Base-by-base conservation (phyloP, 768 basidiomycete genomes). In the Psilocybe tampanensis region DNA sequence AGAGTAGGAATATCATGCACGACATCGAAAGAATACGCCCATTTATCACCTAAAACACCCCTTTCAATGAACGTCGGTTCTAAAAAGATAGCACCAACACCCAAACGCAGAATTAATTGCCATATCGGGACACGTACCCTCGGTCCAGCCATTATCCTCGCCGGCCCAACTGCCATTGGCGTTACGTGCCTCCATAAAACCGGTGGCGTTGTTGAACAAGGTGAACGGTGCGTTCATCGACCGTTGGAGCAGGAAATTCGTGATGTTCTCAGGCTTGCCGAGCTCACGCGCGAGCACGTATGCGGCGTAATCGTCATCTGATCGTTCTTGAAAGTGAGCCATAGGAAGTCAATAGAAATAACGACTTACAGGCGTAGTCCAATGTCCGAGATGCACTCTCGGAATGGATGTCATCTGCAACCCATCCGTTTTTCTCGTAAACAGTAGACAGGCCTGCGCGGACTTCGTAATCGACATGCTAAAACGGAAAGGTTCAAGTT, bases 121-220 rank as follows among this genome's bases (percentile, higher is more conserved):
- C 44, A 41, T 21, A 15, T 24, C 24, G 21, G 17, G 29, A 3
- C n/a, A 54, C 67, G 2, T 19, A 77, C 91, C 92, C 69, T 94
- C 92, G 0, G 92, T 94, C 88, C 90, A 94, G 0, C 92, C 92
- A 12, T 71, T 77, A 58, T 83, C 78, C 8, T 80, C 78, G 8
- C 92, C 89, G 3, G 90, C 90, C 86, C 87, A 92, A 11, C 76
- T 70, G 0, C 90, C 90, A 63, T 82, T 78, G 13, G 77, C 76
- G 54, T 88, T 85, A 45, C 87, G 78, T 0, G 90, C 91, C 64
- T 93, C 90, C 88, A 94, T 92, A 66, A 93, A 93, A 1, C 88
- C 88, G 0, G 87, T 90, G 1, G 72, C 74, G 12, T 75, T 55
- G 63, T 93, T 94, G 74, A 81, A 94, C 12, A 94, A 70, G 0